Base-by-base conservation (phyloP, 1,284 basidiomycete genomes). In the Flammula alnicola region DNA sequence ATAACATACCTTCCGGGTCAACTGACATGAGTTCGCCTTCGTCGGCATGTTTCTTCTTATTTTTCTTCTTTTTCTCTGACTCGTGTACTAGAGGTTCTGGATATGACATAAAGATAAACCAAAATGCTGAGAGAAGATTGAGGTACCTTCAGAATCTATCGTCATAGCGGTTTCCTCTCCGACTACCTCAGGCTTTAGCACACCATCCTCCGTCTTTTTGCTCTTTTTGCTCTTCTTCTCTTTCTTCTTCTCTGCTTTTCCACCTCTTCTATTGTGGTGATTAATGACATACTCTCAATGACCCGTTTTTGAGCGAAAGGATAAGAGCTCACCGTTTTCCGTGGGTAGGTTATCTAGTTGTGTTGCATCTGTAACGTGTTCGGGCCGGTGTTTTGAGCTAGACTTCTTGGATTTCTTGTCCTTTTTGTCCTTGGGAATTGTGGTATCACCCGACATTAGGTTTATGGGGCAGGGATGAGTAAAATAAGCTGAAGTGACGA, bases 321-420 rank as follows among this genome's bases (percentile, higher is more conserved):
- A n/a, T 37, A 33, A n/a, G n/a, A n/a, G n/a, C 49, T 44, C 44
- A 53, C 38, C 25, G 37, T 43, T 44, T 14, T 46, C 47, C 22
- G 29, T 9, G 31, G 39, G 36, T 41, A 44, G 52, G 25, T 40
- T 44, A 17, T 33, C 42, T 19, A 17, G 43, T 27, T 25, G 35
- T 31, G 23, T 38, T 9, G 42, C 43, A 29, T 49, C 53, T 44
- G 51, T 56, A 19, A 39, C 48, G n/a, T n/a, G n/a, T n/a, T n/a
- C n/a, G 10, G 25, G 16, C 27, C 20, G 35, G 7, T 37, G 26
- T 44, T 61, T 63, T 1, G 56, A 50, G 30, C 56, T 55, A 26
- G 60, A 56, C 47, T 59, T 59, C 47, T 59, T 63, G 14, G 51
- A 49, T 47, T 60, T 60, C 33, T 59, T 58, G 7, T 56, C 58